Percentiles rank a stretch among this genome's conserved stretches.
Conservation (phyloP, 1,139 yeast genomes). For the Pichia sp. region DNA sequence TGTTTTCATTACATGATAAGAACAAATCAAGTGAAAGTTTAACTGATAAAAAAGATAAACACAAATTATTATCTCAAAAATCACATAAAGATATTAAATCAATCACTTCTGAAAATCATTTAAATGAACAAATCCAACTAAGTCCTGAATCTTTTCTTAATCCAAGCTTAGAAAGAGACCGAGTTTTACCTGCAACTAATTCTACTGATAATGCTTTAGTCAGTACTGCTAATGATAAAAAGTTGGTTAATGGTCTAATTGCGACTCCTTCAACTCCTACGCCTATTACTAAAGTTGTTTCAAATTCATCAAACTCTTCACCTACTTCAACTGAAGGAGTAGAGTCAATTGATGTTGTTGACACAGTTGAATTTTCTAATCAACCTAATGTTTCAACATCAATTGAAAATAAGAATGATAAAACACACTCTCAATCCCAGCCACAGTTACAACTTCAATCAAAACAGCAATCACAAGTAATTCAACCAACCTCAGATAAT, state of each 20-base stretch:
- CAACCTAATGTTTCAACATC: not conserved
- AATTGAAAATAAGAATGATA: not conserved
- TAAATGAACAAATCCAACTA: no score
- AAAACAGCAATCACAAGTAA: constrained; percentile 6
- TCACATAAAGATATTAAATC: no score
- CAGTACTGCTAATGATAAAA: no score
- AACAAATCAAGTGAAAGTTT: constrained; percentile 12
- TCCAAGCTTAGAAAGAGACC: no score
- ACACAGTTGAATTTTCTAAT: not conserved
- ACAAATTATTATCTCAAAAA: no score
- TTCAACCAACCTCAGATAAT: not conserved
- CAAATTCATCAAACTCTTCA: not conserved
- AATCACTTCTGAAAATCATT: no score
- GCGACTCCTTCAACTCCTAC: constrained; percentile 1
- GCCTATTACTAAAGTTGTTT: not conserved
- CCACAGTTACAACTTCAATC: not conserved
- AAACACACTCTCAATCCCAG: not conserved
- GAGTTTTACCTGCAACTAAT: no score
- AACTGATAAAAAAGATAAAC: constrained; percentile 3
- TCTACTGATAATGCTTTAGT: no score
- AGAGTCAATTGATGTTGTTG: constrained; percentile 1
- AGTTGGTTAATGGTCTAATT: no score
- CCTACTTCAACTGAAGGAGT: constrained; percentile 1
- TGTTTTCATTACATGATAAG: constrained; percentile 8
- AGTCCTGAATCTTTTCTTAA: no score